Evolutionary conservation across 345 rosid genomes (phyloP).

Genomic region (Eutrema japonicum): DNA sequence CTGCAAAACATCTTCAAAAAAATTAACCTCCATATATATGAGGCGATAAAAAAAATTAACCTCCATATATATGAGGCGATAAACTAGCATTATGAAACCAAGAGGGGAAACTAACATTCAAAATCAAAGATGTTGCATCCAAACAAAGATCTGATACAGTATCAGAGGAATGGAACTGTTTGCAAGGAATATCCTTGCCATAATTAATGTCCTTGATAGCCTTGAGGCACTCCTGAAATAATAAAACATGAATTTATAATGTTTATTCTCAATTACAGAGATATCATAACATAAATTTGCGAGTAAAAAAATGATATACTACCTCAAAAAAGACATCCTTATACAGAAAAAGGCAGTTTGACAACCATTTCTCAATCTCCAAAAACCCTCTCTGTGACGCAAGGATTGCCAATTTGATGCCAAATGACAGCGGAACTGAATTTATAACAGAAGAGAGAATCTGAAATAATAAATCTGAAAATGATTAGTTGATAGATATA

Average conservation of each 20-base stretch:
- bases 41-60: too few relatives aligned
- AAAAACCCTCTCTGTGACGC: neutral
- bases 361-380: slow-evolving; percentile 3
- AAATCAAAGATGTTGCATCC: too few relatives aligned
- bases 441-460: neutral
- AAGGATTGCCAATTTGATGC: slow-evolving; percentile 2
- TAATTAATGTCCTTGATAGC: neutral
- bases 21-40: too few relatives aligned
- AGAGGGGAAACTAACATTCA: too few relatives aligned
- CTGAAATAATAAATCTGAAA: neutral
- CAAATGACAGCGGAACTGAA: neutral
- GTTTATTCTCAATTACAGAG: neutral
- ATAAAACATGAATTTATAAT: too few relatives aligned
- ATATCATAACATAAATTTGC: neutral
- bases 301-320: neutral
- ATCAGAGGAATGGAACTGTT: neutral
- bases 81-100: too few relatives aligned
- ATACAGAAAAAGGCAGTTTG: neutral
- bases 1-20: neutral
- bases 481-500: neutral
- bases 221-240: slow-evolving; percentile 5
- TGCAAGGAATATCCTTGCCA: neutral
- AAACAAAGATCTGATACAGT: neutral
- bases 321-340: neutral
- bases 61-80: too few relatives aligned